Conservation (phyloP, 371 early-diverging fungal species). For the Rhizopus arrhizus region DNA sequence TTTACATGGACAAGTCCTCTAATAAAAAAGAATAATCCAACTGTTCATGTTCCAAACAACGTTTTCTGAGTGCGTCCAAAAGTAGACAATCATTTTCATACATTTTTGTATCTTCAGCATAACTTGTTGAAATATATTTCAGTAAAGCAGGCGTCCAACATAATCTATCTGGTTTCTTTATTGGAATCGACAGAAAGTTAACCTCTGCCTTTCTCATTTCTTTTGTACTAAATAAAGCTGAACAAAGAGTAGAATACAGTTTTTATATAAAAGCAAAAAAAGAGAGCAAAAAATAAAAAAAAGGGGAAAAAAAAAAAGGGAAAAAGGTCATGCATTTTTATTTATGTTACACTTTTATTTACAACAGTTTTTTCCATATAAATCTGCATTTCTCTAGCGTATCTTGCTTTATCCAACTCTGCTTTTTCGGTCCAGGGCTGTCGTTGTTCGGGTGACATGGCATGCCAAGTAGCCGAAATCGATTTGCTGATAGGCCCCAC, state of each 20-base stretch:
- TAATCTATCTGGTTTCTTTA: conserved; percentile 28
- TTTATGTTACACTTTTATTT: too few relatives aligned
- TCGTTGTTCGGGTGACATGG: conserved; percentile 58
- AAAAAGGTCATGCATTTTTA: conserved; percentile 14
- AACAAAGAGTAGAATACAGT: conserved; percentile 3
- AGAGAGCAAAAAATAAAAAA: conserved; percentile 4
- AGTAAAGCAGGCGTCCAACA: conserved; percentile 34
- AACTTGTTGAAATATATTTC: conserved; percentile 42
- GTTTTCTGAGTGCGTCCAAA: conserved; percentile 37
- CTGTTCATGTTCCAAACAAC: conserved; percentile 18
- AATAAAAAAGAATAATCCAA: conserved; percentile 15
- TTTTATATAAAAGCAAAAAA: neutral
- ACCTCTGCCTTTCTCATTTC: neutral
- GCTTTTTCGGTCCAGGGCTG: conserved; percentile 71
- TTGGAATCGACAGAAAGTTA: conserved; percentile 15
- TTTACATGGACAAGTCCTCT: conserved; percentile 37
- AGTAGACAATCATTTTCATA: conserved; percentile 35
- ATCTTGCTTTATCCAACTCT: conserved; percentile 72
- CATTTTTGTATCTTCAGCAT: conserved; percentile 39
- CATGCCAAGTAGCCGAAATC: conserved; percentile 69
- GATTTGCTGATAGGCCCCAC: conserved; percentile 74
- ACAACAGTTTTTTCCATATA: conserved; percentile 42
- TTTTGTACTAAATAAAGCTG: conserved; percentile 1
- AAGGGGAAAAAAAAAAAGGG: conserved; percentile 11
- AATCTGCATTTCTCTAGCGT: conserved; percentile 70